A percentile compares a stretch with the other conserved stretches of the same genome.
Conservation (phyloP, 2,329 filamentous ascomycete species). For the Fusarium neocosmosporiellum region DNA sequence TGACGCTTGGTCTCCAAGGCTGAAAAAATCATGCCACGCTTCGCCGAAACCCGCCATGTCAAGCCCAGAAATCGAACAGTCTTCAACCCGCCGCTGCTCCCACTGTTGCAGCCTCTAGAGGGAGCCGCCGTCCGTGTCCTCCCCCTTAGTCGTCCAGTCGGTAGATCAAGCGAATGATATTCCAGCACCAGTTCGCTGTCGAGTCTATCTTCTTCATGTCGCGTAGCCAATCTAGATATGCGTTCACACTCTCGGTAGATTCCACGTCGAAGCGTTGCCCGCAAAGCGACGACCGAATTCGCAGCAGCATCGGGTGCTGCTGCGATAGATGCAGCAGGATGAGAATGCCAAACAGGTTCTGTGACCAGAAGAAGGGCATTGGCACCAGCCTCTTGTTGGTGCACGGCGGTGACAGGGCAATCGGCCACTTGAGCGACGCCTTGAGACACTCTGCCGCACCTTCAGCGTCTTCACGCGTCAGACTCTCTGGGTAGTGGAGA, state of each 20-base stretch:
- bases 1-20: constrained; percentile 7
- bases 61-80: neutral
- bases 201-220: constrained; percentile 66
- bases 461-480: constrained; percentile 64
- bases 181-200: constrained; percentile 68
- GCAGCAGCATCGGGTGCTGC: constrained; percentile 61
- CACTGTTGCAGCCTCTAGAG: neutral
- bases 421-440: constrained; percentile 69
- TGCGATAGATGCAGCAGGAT: constrained; percentile 66
- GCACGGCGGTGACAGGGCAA: constrained; percentile 67
- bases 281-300: constrained; percentile 62
- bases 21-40: constrained; percentile 21
- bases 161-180: constrained; percentile 60
- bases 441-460: constrained; percentile 68
- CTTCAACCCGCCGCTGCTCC: constrained; percentile 4
- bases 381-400: constrained; percentile 69
- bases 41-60: neutral
- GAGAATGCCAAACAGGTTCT: constrained; percentile 69
- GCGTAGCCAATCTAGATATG: constrained; percentile 70
- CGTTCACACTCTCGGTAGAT: constrained; percentile 58
- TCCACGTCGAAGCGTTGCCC: constrained; percentile 63
- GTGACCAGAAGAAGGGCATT: constrained; percentile 70
- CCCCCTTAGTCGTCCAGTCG: constrained; percentile 45
- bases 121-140: neutral
- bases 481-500: constrained; percentile 65